Percentiles rank a stretch among this genome's conserved stretches.
These are phyloP conservation scores for Fusarium staphyleae DNA, from an alignment of 2,329 filamentous ascomycete species.

Conservation along the genomic window DNA sequence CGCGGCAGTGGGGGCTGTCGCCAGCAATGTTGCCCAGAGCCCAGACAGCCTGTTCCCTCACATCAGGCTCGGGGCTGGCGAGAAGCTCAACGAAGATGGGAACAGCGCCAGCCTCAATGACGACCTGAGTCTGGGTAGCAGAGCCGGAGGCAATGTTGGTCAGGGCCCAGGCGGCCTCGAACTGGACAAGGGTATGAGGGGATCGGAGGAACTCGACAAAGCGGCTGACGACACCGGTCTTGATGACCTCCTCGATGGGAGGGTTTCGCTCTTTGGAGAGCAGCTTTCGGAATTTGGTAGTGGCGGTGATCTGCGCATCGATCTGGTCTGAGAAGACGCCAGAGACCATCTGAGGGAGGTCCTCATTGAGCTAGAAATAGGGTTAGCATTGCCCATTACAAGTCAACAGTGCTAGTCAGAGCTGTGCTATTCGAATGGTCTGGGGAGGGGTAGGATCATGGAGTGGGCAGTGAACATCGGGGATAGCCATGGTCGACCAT, in stretches of 20 bases:
- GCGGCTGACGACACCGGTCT: constrained; percentile 95
- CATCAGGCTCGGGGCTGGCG: constrained; percentile 94
- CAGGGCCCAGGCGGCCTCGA: constrained; percentile 97
- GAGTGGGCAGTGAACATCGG: constrained; percentile 16
- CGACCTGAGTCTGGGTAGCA: constrained; percentile 95
- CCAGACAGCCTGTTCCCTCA: constrained; percentile 98
- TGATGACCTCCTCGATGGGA: constrained; percentile 98
- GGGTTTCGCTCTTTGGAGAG: constrained; percentile 99
- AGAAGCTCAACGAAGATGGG: constrained; percentile 98
- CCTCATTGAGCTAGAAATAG: constrained; percentile 81
- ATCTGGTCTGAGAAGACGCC: constrained; percentile 99
- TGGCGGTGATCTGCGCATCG: constrained; percentile 95
- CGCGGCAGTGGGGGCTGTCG: constrained; percentile 95
- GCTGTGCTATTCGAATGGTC: constrained; percentile 5
- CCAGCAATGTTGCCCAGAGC: constrained; percentile 98
- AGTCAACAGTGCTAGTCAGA: neutral
- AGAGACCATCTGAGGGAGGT: constrained; percentile 96
- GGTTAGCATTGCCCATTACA: constrained; percentile 28
- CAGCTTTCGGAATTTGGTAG: constrained; percentile 97
- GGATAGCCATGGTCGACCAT: constrained; percentile 5
- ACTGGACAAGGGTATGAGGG: constrained; percentile 96
- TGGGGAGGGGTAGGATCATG: constrained; percentile 9
- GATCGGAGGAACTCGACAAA: constrained; percentile 99
- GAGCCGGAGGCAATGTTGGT: constrained; percentile 99
- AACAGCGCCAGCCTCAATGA: constrained; percentile 97